phyloP scores from a whole-genome alignment of 2,329 filamentous ascomycete species.

The Penicillium frequentans region DNA sequence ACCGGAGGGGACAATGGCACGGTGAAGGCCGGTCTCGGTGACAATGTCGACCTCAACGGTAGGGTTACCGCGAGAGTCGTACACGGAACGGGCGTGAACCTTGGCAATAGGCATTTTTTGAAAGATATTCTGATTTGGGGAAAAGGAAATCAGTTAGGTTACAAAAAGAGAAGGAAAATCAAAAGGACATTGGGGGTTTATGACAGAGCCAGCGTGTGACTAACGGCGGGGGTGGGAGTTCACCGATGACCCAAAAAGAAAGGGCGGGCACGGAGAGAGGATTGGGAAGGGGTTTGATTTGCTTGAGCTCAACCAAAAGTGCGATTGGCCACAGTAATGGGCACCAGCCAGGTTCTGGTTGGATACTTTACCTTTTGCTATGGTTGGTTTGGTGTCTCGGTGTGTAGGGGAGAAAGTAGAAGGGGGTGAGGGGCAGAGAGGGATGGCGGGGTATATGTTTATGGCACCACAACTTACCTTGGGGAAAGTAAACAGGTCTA shows the following conservation, averaged over 20 bases:
- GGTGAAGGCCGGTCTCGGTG: constrained; percentile 94
- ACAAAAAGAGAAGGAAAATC: constrained; percentile 12
- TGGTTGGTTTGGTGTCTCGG: background rate
- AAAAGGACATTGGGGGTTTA: constrained; percentile 13
- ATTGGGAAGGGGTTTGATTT: constrained; percentile 18
- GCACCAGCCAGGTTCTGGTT: constrained; percentile 14
- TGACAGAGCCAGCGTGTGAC: constrained; percentile 25
- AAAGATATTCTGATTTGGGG: constrained; percentile 22
- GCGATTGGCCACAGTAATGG: constrained; percentile 19
- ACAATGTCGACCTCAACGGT: constrained; percentile 98
- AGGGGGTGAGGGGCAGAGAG: constrained; percentile 4
- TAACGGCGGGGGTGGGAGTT: constrained; percentile 36
- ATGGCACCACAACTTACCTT: constrained; percentile 18
- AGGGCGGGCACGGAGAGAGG: constrained; percentile 21
- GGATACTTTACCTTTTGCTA: constrained; percentile 4
- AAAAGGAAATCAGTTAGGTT: constrained; percentile 10
- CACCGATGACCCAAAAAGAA: constrained; percentile 44
- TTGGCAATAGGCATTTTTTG: constrained; percentile 88
- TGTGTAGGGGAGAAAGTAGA: background rate
- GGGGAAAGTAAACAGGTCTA: constrained; percentile 1
- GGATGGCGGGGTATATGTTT: constrained; percentile 22
- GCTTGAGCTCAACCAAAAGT: constrained; percentile 18
- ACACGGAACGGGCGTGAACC: constrained; percentile 91
- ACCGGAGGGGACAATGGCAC: constrained; percentile 94
- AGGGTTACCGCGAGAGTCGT: constrained; percentile 97